Evolutionary conservation across 495 filamentous ascomycete species (phyloP).

Genomic region (Bryoglossum gracile): DNA sequence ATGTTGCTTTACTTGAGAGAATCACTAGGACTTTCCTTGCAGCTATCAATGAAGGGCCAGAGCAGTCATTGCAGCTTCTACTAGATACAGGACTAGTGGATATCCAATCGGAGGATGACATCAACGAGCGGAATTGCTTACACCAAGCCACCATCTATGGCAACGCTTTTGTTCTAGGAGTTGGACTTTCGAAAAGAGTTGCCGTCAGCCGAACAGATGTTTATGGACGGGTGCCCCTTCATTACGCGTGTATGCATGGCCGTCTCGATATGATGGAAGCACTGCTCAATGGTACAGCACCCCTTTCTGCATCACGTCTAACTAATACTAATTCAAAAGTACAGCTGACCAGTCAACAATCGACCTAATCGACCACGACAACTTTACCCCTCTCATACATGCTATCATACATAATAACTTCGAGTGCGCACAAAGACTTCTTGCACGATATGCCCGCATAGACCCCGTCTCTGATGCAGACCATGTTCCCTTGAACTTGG

Average conservation of each 20-base stretch:
- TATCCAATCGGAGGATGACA: constrained; percentile 85
- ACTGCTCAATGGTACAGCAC: constrained; percentile 49
- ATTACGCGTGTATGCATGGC: constrained; percentile 95
- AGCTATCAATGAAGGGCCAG: constrained; percentile 77
- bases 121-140: constrained; percentile 92
- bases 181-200: constrained; percentile 62
- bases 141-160: constrained; percentile 93
- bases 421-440: constrained; percentile 67
- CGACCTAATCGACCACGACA: constrained; percentile 86
- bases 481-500: constrained; percentile 89
- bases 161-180: constrained; percentile 63
- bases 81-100: constrained; percentile 77
- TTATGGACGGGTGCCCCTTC: constrained; percentile 87
- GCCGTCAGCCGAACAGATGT: constrained; percentile 78
- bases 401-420: constrained; percentile 81
- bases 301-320: not conserved
- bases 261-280: constrained; percentile 73
- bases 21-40: constrained; percentile 84
- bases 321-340: not conserved
- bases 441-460: constrained; percentile 65
- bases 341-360: constrained; percentile 54
- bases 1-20: constrained; percentile 50
- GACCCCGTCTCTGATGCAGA: constrained; percentile 78
- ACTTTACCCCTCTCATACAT: constrained; percentile 93
- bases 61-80: constrained; percentile 65